phyloP scores from a whole-genome alignment of 2,329 filamentous ascomycete genomes.

The Pseudofabraea citricarpa region DNA sequence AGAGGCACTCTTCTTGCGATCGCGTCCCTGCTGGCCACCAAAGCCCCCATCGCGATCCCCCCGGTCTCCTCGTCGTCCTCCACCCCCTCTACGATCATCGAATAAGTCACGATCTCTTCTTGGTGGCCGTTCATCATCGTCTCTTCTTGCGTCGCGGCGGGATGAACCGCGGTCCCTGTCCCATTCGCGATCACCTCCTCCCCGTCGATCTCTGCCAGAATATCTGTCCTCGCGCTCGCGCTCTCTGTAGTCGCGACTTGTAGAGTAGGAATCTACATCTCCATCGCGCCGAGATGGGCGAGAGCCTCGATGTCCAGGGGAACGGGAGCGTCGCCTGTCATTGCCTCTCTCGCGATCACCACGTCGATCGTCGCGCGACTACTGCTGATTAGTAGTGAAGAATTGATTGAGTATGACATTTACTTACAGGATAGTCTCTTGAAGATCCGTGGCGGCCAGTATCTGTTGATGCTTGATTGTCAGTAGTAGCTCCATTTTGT shows the following conservation, averaged over 20 bases:
- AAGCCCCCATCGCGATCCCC: conserved; percentile 39
- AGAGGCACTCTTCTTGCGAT: conserved; percentile 61
- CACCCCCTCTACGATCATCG: conserved; percentile 53
- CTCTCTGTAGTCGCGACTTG: conserved; percentile 87
- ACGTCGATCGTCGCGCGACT: conserved; percentile 32
- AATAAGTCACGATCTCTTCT: conserved; percentile 57
- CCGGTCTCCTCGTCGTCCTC: conserved; percentile 36
- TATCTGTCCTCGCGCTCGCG: conserved; percentile 93
- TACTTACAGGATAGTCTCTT: conserved; percentile 48
- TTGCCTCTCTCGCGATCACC: conserved; percentile 42
- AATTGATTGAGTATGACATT: not conserved
- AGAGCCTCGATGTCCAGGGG: conserved; percentile 68
- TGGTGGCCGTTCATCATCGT: conserved; percentile 57
- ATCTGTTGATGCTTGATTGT: conserved; percentile 35
- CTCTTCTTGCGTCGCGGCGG: conserved; percentile 58
- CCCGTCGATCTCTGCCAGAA: conserved; percentile 58
- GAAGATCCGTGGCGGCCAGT: conserved; percentile 40
- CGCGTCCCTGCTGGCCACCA: conserved; percentile 41
- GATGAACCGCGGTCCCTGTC: conserved; percentile 63
- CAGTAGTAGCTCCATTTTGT: conserved; percentile 26
- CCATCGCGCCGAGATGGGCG: conserved; percentile 65
- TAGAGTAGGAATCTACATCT: conserved; percentile 83
- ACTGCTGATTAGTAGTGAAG: conserved; percentile 23
- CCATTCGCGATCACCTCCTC: conserved; percentile 69
- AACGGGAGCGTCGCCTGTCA: conserved; percentile 77